Evolutionary conservation across 768 basidiomycete genomes (phyloP), one percentile per base, ranked within the genome.

Genomic region (Russula ochroleuca): DNA sequence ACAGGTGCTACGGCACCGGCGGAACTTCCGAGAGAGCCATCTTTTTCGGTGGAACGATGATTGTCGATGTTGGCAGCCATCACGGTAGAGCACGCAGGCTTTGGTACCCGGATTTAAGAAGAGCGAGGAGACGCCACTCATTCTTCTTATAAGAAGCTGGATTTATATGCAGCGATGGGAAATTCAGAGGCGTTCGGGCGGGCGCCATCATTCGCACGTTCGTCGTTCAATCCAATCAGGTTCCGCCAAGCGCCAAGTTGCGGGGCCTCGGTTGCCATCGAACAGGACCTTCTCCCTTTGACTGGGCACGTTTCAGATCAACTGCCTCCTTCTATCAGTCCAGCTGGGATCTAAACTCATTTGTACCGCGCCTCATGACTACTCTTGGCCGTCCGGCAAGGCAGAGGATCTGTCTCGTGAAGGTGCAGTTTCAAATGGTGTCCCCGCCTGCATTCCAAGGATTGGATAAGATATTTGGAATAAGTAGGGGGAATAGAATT

Each of bases 141-240:
- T 31, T 31, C 3, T 4, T n/a, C 2, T 15, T 28, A 15, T 19
- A 50, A n/a, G 53, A 57, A 57, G 45, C 4, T 35, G 33, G 8
- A 23, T 60, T 61, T 64, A 65, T 67, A 61, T 7, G 2, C 15
- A 0, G 5, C 5, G 14, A 49, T 28, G 47, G 47, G 25, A 49
- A 48, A 15, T 60, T 52, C 9, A 59, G 31, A 47, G 38, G 6
- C 1, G 48, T 17, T 0, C 2, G 17, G 5, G 21, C 45, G 21
- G 11, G 48, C 48, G 25, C 15, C 7, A 15, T 65, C 0, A 55
- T 49, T 61, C 64, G 59, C 66, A 67, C 66, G 66, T 67, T 67
- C 56, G 66, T 65, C 1, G 2, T 5, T 13, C 17, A 14, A 35
- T 15, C 63, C 63, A 59, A 59, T 48, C 23, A 47, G 21, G 10